phyloP scores from a whole-genome alignment of 192 early-diverging fungal species.

The Chytriomyces sp. region DNA sequence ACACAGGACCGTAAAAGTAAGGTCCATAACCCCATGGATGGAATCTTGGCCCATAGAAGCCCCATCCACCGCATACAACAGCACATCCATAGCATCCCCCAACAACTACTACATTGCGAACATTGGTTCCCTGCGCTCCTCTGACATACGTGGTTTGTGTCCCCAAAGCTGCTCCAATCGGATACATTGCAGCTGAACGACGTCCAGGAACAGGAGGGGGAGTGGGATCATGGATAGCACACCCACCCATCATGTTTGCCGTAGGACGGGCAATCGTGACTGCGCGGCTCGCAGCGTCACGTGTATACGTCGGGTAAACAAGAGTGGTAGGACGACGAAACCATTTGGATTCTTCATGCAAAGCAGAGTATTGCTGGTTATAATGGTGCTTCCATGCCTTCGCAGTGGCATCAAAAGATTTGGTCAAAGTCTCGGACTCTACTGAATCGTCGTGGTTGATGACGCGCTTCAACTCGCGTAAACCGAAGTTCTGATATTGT shows the following conservation, averaged over 20 bases:
- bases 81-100: conserved; percentile 1
- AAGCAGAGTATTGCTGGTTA: conserved; percentile 26
- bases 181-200: neutral
- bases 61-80: conserved; percentile 11
- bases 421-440: conserved; percentile 34
- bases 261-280: conserved; percentile 14
- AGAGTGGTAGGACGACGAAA: neutral
- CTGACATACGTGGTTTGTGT: neutral
- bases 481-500: conserved; percentile 56
- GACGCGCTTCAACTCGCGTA: conserved; percentile 45
- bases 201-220: conserved; percentile 3
- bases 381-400: conserved; percentile 55
- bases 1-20: neutral
- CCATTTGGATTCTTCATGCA: conserved; percentile 8
- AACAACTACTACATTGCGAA: no score
- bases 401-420: conserved; percentile 47
- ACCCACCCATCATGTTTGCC: conserved; percentile 12
- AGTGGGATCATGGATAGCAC: conserved; percentile 32
- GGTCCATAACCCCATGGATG: conserved; percentile 8
- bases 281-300: neutral
- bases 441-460: conserved; percentile 71
- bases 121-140: neutral
- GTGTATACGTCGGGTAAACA: conserved; percentile 29
- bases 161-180: conserved; percentile 3
- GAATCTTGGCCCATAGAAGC: neutral